Evolutionary conservation across 2,329 filamentous ascomycete genomes (phyloP).

Genomic region (Fusarium mangiferae): DNA sequence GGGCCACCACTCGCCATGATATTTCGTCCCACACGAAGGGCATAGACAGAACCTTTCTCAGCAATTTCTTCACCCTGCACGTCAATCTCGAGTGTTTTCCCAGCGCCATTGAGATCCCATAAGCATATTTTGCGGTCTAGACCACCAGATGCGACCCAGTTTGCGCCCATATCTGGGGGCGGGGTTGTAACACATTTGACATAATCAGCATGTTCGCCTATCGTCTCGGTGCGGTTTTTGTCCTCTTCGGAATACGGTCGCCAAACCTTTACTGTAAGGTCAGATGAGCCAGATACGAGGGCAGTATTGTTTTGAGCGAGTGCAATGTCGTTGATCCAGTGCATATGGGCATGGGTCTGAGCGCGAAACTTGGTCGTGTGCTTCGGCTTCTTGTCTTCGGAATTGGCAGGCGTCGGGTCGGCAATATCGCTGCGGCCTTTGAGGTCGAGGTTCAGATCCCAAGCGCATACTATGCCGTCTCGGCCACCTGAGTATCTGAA

Average conservation of each 20-base stretch:
- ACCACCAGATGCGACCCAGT: slow-evolving; percentile 94
- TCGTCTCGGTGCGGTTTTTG: slow-evolving; percentile 68
- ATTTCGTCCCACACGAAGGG: slow-evolving; percentile 80
- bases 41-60: slow-evolving; percentile 96
- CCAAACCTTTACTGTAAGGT: slow-evolving; percentile 93
- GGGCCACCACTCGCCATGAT: slow-evolving; percentile 93
- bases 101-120: slow-evolving; percentile 91
- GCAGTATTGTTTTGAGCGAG: slow-evolving; percentile 81
- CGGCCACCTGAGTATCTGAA: slow-evolving; percentile 91
- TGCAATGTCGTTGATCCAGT: slow-evolving; percentile 95
- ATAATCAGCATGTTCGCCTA: slow-evolving; percentile 95
- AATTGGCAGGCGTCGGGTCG: slow-evolving; percentile 45
- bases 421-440: slow-evolving; percentile 46
- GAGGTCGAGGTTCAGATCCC: slow-evolving; percentile 84
- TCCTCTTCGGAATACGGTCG: slow-evolving; percentile 74
- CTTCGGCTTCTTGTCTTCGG: slow-evolving; percentile 49
- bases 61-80: slow-evolving; percentile 82
- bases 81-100: slow-evolving; percentile 88
- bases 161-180: slow-evolving; percentile 64
- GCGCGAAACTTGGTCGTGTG: slow-evolving; percentile 67
- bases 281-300: slow-evolving; percentile 90
- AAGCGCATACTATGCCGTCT: slow-evolving; percentile 95
- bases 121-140: slow-evolving; percentile 91
- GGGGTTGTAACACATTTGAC: slow-evolving; percentile 93
- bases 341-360: slow-evolving; percentile 81